Conservation (phyloP, 805 yeast genomes). For the Metschnikowia kofuensis region DNA sequence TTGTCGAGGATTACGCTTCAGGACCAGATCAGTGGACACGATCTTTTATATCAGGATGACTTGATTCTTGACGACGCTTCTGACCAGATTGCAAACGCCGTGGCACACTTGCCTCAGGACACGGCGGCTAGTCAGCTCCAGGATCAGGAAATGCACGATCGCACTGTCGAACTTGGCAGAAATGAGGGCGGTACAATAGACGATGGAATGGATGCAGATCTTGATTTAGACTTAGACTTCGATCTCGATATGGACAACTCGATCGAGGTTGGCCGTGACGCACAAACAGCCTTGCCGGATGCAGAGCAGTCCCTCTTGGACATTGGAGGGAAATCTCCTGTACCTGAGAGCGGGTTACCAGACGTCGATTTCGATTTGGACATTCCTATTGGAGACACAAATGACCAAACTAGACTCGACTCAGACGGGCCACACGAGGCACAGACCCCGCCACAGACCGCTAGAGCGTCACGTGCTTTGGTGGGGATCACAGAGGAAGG, state of each 20-base stretch:
- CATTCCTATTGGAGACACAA: conserved; percentile 10
- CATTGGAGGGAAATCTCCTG: conserved; percentile 10
- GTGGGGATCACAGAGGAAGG: conserved; percentile 42
- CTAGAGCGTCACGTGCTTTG: conserved; percentile 26
- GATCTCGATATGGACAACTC: conserved; percentile 47
- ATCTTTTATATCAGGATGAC: conserved; percentile 67
- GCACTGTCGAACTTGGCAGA: conserved; percentile 60
- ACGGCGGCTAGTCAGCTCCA: conserved; percentile 12
- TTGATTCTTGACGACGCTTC: conserved; percentile 32
- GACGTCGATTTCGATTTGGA: conserved; percentile 28
- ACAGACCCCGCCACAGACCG: conserved; percentile 20
- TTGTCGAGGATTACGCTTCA: conserved; percentile 59
- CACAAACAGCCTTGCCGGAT: conserved; percentile 14
- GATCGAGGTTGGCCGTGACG: conserved; percentile 54
- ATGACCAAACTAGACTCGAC: conserved; percentile 2
- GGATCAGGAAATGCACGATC: conserved; percentile 45
- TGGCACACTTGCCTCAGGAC: conserved; percentile 4
- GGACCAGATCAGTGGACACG: conserved; percentile 78
- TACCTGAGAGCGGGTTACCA: conserved; percentile 18
- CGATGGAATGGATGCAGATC: conserved; percentile 1
- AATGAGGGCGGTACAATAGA: conserved; percentile 21
- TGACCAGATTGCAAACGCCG: conserved; percentile 5
- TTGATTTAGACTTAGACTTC: conserved; percentile 20
- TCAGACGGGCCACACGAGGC: conserved; percentile 21
- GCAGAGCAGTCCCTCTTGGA: conserved; percentile 19